These are phyloP conservation scores for Wallacemonas collosoma DNA, from an alignment of 208 protist genomes.

Conservation along the genomic window DNA sequence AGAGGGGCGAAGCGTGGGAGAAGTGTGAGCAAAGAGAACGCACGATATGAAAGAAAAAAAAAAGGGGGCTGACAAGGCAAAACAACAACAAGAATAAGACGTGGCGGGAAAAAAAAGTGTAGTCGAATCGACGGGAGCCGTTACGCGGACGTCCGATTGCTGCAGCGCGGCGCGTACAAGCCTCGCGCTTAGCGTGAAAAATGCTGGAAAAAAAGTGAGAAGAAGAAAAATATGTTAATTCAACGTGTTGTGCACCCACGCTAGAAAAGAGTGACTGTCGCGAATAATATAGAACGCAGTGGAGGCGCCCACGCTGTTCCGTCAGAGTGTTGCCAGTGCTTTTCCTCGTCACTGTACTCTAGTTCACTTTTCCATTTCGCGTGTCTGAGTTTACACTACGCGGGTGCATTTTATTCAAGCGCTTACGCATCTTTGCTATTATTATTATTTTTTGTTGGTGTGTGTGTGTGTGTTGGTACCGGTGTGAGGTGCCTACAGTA, in stretches of 20 bases:
- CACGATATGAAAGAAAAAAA: neutral
- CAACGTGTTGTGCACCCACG: neutral
- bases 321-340: no score
- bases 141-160: neutral
- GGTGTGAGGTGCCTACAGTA: no score
- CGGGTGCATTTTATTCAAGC: no score
- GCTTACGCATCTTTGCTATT: no score
- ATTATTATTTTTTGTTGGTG: no score
- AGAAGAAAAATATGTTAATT: slow-evolving; percentile 13
- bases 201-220: slow-evolving; percentile 15
- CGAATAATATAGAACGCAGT: neutral
- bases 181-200: slow-evolving; percentile 2
- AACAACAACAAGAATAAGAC: slow-evolving; percentile 29
- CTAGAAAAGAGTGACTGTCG: neutral
- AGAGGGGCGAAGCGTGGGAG: no score
- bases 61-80: slow-evolving; percentile 9
- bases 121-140: no score
- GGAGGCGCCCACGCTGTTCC: no score
- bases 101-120: neutral
- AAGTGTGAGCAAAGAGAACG: neutral
- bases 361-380: no score
- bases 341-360: no score
- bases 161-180: neutral
- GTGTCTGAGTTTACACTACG: no score
- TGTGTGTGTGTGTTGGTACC: no score